Conservation (phyloP, 2,329 filamentous ascomycete species). For the Fusarium sp. region DNA sequence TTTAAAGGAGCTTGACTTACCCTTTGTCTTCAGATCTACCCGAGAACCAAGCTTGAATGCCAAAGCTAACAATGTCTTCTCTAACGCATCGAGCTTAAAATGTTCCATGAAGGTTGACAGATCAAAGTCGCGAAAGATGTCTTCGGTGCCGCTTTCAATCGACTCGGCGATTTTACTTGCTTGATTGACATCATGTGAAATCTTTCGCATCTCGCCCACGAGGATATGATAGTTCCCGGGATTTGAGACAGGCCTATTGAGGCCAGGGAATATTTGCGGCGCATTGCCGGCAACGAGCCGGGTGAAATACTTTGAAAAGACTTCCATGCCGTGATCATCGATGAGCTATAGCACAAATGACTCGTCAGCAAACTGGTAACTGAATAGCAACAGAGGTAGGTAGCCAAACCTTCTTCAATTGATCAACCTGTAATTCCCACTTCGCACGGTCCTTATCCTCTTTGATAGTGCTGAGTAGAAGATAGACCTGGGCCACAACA, state of each 20-base stretch:
- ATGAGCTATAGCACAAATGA: constrained; percentile 71
- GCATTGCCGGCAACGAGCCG: constrained; percentile 93
- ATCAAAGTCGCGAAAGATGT: constrained; percentile 96
- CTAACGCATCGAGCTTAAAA: constrained; percentile 89
- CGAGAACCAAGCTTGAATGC: constrained; percentile 88
- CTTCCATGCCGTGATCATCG: constrained; percentile 99
- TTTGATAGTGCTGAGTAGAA: constrained; percentile 92
- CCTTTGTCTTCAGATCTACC: constrained; percentile 87
- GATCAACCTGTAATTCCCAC: constrained; percentile 92
- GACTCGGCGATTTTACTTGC: constrained; percentile 92
- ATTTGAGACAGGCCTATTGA: constrained; percentile 77
- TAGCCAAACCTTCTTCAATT: constrained; percentile 82
- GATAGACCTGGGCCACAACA: constrained; percentile 93
- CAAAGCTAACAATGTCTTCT: constrained; percentile 87
- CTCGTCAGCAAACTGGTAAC: constrained; percentile 34
- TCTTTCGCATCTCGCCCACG: constrained; percentile 85
- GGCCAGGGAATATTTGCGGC: constrained; percentile 85
- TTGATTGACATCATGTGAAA: constrained; percentile 82
- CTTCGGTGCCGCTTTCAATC: constrained; percentile 88
- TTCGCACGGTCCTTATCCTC: constrained; percentile 90
- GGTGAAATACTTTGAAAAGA: constrained; percentile 95
- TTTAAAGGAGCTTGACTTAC: constrained; percentile 59
- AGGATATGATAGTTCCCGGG: constrained; percentile 87
- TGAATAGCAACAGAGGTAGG: not conserved
- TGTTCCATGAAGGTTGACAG: constrained; percentile 95